phyloP scores from a whole-genome alignment of 176 grass and related monocot species.

The Musa beccarii region DNA sequence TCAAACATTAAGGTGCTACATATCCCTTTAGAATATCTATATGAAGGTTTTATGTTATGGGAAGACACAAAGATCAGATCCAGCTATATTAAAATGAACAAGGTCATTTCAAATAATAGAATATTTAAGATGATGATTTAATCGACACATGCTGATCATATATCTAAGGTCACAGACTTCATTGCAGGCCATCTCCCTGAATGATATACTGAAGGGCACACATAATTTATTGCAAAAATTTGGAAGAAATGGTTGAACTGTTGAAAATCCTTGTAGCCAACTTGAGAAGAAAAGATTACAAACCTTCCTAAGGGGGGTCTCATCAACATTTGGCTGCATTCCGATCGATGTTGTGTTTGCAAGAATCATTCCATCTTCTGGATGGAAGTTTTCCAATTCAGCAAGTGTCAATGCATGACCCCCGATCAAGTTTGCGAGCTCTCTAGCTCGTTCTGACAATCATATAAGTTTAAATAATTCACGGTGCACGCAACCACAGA shows the following conservation, averaged over 20 bases:
- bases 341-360: constrained; percentile 95
- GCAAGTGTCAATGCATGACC: constrained; percentile 69
- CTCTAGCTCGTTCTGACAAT: constrained; percentile 64
- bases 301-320: constrained; percentile 91
- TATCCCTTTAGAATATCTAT: not conserved
- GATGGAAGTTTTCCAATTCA: constrained; percentile 86
- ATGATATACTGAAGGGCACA: not conserved
- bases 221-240: not conserved
- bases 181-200: not conserved
- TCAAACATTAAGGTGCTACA: not conserved
- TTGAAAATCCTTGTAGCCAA: not conserved
- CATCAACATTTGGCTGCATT: constrained; percentile 85
- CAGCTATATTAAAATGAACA: too few species aligned
- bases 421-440: constrained; percentile 74
- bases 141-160: too few species aligned
- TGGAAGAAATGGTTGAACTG: not conserved
- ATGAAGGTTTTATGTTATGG: not conserved
- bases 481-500: too few species aligned
- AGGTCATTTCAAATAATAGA: not conserved
- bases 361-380: constrained; percentile 91
- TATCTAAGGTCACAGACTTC: not conserved
- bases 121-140: too few species aligned
- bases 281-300: not conserved
- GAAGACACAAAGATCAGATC: not conserved
- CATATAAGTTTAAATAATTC: constrained; percentile 6